Base-by-base conservation (phyloP, 2,329 filamentous ascomycete genomes). In the Apiospora saccharicola region DNA sequence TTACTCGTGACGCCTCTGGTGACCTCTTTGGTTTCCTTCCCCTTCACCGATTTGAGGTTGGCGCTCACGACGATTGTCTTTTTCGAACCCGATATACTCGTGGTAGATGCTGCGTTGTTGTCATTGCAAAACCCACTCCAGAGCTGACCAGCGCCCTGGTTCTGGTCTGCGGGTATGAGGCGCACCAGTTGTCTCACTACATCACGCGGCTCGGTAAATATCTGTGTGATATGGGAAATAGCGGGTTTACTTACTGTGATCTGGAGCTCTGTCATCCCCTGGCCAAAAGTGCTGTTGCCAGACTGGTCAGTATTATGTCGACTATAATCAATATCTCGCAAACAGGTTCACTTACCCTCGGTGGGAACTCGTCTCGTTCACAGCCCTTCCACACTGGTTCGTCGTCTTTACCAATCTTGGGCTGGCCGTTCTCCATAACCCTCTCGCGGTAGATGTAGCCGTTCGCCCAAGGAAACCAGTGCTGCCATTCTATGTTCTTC, bases 401-500 rank as follows among this genome's bases (percentile, higher is more conserved):
- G 41, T 67, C 47, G 13, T 67, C 46, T n/a, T 67, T 44, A 41
- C n/a, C n/a, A n/a, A n/a, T n/a, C n/a, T n/a, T n/a, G n/a, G n/a
- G n/a, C n/a, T n/a, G n/a, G n/a, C n/a, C n/a, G n/a, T n/a, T n/a
- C n/a, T n/a, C n/a, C n/a, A 67, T 67, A 24, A 24, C 37, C 44
- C 26, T 49, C 53, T 71, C 70, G n/a, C 43, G 46, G 57, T 67
- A 67, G 44, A 71, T 51, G 64, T 37, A 71, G n/a, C 70, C 70
- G 57, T 67, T 67, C n/a, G 70, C 70, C 70, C 70, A 71, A 34
- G 70, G 70, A n/a, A 64, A 67, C 70, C 70, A 71, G 64, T 67
- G 70, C 34, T 71, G 70, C 46, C 46, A n/a, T n/a, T n/a, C 46
- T 22, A 16, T n/a, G n/a, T n/a, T n/a, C n/a, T n/a, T n/a, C n/a